Evolutionary conservation across 1,139 yeast genomes (phyloP).

Genomic region (Sugiyamaella xylanicola): DNA sequence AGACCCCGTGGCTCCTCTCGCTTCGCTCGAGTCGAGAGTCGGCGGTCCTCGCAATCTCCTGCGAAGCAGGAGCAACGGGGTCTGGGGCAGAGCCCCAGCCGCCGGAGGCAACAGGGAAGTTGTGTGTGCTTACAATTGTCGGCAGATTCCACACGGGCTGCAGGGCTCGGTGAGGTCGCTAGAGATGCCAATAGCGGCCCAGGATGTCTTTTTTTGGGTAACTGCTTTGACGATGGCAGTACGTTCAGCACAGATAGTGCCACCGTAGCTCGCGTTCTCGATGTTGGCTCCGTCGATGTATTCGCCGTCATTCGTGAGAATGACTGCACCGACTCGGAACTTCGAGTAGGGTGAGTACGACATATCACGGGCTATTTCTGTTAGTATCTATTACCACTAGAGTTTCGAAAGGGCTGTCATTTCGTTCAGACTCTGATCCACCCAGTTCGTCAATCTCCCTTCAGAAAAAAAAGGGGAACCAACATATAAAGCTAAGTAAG

Average conservation of each 20-base stretch:
- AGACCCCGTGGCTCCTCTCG: constrained; percentile 3
- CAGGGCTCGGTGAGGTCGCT: constrained; percentile 63
- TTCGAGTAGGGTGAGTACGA: constrained; percentile 85
- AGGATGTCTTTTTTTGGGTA: constrained; percentile 50
- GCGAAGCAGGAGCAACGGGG: constrained; percentile 3
- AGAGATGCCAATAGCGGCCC: constrained; percentile 70
- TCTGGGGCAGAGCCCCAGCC: constrained; percentile 7
- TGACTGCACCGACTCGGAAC: constrained; percentile 82
- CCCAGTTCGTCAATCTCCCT: too few relatives aligned
- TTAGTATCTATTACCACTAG: background rate
- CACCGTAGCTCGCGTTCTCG: constrained; percentile 92
- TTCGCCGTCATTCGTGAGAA: constrained; percentile 56
- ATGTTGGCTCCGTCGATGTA: constrained; percentile 77
- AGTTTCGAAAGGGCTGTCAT: too few relatives aligned
- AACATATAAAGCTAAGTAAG: too few relatives aligned
- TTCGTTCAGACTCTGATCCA: too few relatives aligned
- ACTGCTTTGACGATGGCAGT: constrained; percentile 72
- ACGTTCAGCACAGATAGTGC: constrained; percentile 88
- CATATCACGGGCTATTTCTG: constrained; percentile 35
- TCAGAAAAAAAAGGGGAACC: too few relatives aligned
- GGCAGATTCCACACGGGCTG: constrained; percentile 92
- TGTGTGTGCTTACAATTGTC: constrained; percentile 57
- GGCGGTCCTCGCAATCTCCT: too few relatives aligned
- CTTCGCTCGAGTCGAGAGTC: background rate
- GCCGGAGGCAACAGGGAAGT: constrained; percentile 10